Base-by-base conservation (phyloP, 2,329 filamentous ascomycete species). In the Neofusicoccum sp. region DNA sequence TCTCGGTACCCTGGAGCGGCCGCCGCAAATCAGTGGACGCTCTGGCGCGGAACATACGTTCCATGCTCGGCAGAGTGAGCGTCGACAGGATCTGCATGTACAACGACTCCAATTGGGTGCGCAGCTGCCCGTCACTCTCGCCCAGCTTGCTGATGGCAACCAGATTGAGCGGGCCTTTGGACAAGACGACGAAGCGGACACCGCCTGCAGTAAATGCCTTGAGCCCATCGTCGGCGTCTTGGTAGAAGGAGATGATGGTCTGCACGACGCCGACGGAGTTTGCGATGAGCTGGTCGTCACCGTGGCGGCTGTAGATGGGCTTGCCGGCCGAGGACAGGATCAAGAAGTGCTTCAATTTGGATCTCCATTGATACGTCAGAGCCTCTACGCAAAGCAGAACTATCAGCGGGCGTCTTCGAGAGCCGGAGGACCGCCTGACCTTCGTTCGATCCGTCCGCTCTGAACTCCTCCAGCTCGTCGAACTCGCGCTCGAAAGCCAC, bases 71-170 rank as follows among this genome's bases (percentile, higher is more conserved):
- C 7, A 99, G 83, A 0, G 95, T 99, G 64, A 99, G 80, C 0
- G 96, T 99, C 1, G 95, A 98, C 31, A 99, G 78, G 58, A 99
- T 97, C 76, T 99, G 95, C 91, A 97, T 98, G 76, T 99, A 99
- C 41, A 99, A 80, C 11, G 94, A 93, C 67, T 97, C 93, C 2
- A 99, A 85, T 75, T 99, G 95, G 22, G 88, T 85, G 61, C 91
- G 87, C 22, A 99, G 84, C 75, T 99, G 94, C 4, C 86, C 81
- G 73, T 98, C 94, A 74, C 92, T 97, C 76, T 99, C 95, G n/a
- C 89, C 88, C 9, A 99, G 85, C 66, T 89, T 89, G 73, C 93
- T 97, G 71, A 98, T 95, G 48, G 93, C 94, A 54, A 98, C 91
- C 48, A 99, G 88, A 73, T 98, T 96, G 44, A 99, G 83, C 9